Base-by-base conservation (phyloP, 1,284 basidiomycete genomes). In the Pholiota adiposa region DNA sequence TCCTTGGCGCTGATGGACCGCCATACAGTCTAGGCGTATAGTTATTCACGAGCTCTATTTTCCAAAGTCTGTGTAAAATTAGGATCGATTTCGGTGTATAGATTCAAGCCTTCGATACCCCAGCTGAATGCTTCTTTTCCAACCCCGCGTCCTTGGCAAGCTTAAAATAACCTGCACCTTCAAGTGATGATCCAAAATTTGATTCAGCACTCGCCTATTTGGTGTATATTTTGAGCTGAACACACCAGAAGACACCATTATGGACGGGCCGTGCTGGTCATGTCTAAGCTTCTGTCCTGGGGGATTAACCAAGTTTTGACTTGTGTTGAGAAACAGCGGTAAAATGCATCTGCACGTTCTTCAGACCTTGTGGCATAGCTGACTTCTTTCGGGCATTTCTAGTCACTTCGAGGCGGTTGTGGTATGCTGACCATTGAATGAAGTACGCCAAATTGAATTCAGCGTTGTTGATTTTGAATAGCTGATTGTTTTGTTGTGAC, bases 81-180 rank as follows among this genome's bases (percentile, higher is more conserved):
- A 46, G 44, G 44, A 46, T 46, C 23, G 44, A 46, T 46, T 27
- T 46, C 44, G 44, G 44, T 46, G 44, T 46, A 46, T 46, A 46
- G 3, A 27, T 27, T 46, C 44, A 27, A 46, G 44, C 21, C 44
- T 46, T 46, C 25, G 44, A 11, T 46, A 27, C 23, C 11, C 44
- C 44, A 21, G 44, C 18, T 46, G 44, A 46, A 27, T 29, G 23
- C 44, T 46, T 25, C 25, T 46, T 23, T 21, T 25, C 41, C n/a
- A 5, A 40, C 38, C 38, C 40, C 40, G 8, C 40, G 9, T 43
- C 19, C 19, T 46, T 46, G 44, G 44, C 44, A 8, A 29, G 23
- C 44, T 46, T 25, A 27, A 46, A 46, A 46, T 46, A 46, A 23
- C 11, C 1, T 6, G 2, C 23, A 27, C 44, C 44, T 46, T 16